These are phyloP conservation scores for Knufia fluminis DNA, from an alignment of 2,329 filamentous ascomycete genomes.

Conservation along the genomic window DNA sequence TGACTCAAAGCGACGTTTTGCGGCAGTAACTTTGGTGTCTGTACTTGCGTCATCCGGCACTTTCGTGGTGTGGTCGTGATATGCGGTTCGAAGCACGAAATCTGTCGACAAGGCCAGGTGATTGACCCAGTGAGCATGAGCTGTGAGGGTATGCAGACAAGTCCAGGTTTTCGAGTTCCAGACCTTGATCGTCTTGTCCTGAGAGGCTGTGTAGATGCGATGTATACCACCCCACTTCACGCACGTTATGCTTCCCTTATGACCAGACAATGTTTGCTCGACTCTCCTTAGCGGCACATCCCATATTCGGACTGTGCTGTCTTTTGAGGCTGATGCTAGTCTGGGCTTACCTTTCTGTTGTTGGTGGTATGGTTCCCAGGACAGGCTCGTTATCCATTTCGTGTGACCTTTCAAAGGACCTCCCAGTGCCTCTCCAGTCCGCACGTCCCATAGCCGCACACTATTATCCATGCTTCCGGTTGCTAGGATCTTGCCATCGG, in stretches of 20 bases:
- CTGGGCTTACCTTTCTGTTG: conserved; percentile 65
- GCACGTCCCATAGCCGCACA: conserved; percentile 75
- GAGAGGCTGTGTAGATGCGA: conserved; percentile 71
- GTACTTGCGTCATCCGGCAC: conserved; percentile 52
- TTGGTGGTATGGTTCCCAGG: conserved; percentile 89
- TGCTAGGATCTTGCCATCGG: conserved; percentile 69
- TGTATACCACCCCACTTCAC: conserved; percentile 92
- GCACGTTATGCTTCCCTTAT: conserved; percentile 81
- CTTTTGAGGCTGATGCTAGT: conserved; percentile 80
- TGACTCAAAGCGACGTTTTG: conserved; percentile 74
- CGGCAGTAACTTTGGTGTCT: conserved; percentile 63
- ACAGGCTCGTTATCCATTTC: conserved; percentile 79
- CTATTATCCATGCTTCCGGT: conserved; percentile 91
- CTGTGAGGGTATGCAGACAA: conserved; percentile 65
- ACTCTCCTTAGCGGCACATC: conserved; percentile 67
- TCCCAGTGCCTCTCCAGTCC: conserved; percentile 65
- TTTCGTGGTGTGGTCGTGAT: conserved; percentile 70
- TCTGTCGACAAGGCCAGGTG: conserved; percentile 90
- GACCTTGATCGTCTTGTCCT: conserved; percentile 79
- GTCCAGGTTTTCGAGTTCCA: conserved; percentile 78
- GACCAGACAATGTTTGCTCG: conserved; percentile 75
- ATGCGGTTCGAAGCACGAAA: conserved; percentile 75
- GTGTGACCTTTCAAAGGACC: conserved; percentile 71
- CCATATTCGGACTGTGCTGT: conserved; percentile 82
- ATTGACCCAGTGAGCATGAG: conserved; percentile 93